Conservation (phyloP, 352 stramenopile genomes). For the Phytophthora tubulina region DNA sequence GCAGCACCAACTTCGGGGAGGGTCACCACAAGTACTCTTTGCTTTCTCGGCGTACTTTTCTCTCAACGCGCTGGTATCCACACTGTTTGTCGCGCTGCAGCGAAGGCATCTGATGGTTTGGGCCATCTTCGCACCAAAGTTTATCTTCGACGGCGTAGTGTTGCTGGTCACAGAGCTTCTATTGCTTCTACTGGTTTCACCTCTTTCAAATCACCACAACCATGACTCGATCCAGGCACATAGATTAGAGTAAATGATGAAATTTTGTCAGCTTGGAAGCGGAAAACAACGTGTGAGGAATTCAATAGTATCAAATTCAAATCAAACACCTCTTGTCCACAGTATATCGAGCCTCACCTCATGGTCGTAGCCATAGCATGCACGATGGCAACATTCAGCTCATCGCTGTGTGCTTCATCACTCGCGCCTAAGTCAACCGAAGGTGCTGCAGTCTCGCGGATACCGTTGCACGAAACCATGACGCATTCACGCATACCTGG, state of each 20-base stretch:
- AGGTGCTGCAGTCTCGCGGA: constrained; percentile 55
- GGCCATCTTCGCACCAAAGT: constrained; percentile 94
- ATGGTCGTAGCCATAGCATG: constrained; percentile 51
- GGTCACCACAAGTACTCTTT: constrained; percentile 18
- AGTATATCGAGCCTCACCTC: constrained; percentile 10
- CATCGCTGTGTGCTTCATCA: constrained; percentile 48
- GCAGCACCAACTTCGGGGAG: not conserved
- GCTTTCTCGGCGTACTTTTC: constrained; percentile 58
- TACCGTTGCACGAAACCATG: constrained; percentile 61
- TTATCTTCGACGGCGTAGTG: constrained; percentile 84
- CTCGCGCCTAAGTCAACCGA: constrained; percentile 13
- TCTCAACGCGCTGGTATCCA: constrained; percentile 75
- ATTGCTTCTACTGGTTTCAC: constrained; percentile 48
- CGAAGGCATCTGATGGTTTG: constrained; percentile 94
- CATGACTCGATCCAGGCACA: constrained; percentile 7
- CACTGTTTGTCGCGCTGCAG: constrained; percentile 86
- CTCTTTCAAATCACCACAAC: constrained; percentile 24
- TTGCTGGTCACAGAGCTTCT: constrained; percentile 65
- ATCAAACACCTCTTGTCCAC: not conserved
- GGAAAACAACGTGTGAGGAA: too few species aligned
- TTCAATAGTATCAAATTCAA: not conserved
- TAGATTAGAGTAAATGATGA: constrained; percentile 27
- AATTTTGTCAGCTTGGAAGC: not conserved
- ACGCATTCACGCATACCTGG: constrained; percentile 54
- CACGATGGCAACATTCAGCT: constrained; percentile 59